These are phyloP conservation scores for Biscogniauxia mediterranea DNA, from an alignment of 2,329 filamentous ascomycete genomes.

Conservation along the genomic window DNA sequence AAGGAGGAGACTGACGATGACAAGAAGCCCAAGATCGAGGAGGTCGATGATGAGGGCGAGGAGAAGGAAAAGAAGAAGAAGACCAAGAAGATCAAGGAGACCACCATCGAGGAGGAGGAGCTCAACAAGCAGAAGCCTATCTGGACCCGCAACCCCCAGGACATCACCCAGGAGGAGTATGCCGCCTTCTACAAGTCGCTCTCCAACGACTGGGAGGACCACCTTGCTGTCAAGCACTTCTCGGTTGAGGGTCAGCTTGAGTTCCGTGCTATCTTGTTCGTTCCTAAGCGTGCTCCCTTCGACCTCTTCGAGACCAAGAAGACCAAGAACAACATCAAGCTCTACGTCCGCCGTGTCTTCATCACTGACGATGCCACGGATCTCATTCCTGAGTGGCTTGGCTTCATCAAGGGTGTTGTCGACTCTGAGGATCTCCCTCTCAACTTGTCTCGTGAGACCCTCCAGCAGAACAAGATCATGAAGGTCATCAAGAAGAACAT, in stretches of 20 bases:
- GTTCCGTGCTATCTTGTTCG: conserved; percentile 99
- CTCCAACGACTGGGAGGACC: conserved; percentile 99
- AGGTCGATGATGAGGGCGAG: conserved; percentile 84
- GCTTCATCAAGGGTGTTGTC: conserved; percentile 99
- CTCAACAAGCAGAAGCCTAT: conserved; percentile 99
- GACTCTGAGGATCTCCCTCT: conserved; percentile 99
- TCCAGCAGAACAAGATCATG: conserved; percentile 99
- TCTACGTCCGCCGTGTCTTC: conserved; percentile 99
- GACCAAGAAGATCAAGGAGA: conserved; percentile 99
- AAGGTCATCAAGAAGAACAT: conserved; percentile 99
- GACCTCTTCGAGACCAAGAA: conserved; percentile 99
- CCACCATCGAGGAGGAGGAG: conserved; percentile 97
- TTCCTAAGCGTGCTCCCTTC: conserved; percentile 98
- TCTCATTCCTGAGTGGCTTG: conserved; percentile 98
- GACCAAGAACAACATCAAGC: conserved; percentile 99
- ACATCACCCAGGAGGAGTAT: conserved; percentile 96
- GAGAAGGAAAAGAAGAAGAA: conserved; percentile 89
- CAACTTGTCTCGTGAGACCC: conserved; percentile 99
- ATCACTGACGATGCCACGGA: conserved; percentile 99
- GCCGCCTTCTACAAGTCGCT: conserved; percentile 99
- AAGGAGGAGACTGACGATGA: conserved; percentile 75
- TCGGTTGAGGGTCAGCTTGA: conserved; percentile 99
- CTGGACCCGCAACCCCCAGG: conserved; percentile 96
- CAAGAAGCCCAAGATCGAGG: conserved; percentile 95
- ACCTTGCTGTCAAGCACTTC: conserved; percentile 99